These are phyloP conservation scores for Citrullus mucosospermus DNA, from an alignment of 306 rosid species.

Conservation along the genomic window DNA sequence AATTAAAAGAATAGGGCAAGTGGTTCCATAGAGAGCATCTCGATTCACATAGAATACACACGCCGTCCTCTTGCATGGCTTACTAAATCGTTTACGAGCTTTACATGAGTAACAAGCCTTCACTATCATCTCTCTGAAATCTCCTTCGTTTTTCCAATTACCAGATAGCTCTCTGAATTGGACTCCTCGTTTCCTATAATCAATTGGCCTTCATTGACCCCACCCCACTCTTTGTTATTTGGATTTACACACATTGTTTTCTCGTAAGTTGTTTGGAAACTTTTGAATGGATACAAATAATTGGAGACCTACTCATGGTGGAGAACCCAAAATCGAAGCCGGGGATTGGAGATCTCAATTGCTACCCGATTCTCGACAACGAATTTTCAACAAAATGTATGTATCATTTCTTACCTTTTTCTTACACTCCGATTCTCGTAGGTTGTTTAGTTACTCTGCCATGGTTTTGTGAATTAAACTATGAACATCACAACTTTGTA, in stretches of 20 bases:
- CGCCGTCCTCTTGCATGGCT: background rate
- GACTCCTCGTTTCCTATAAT: background rate
- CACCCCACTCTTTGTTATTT: background rate
- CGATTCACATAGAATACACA: background rate
- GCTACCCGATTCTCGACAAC: constrained; percentile 4
- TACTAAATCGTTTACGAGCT: background rate
- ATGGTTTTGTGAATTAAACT: background rate
- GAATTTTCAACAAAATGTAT: constrained; percentile 10
- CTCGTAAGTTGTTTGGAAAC: background rate
- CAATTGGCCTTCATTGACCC: background rate
- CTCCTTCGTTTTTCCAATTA: background rate
- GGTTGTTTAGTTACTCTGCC: background rate
- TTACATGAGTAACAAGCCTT: too few species aligned
- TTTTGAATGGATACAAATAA: constrained; percentile 27
- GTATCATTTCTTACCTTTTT: background rate
- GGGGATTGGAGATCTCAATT: constrained; percentile 17
- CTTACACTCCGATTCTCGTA: background rate
- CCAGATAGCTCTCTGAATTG: background rate
- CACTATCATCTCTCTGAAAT: background rate
- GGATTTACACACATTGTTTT: background rate
- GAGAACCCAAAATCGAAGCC: constrained; percentile 17
- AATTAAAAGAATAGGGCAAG: too few species aligned
- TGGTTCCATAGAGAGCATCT: background rate
- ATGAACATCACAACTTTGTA: background rate
- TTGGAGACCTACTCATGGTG: constrained; percentile 32